These are phyloP conservation scores for Papiliotrema terrestris DNA, from an alignment of 1,284 basidiomycete genomes.

Conservation along the genomic window DNA sequence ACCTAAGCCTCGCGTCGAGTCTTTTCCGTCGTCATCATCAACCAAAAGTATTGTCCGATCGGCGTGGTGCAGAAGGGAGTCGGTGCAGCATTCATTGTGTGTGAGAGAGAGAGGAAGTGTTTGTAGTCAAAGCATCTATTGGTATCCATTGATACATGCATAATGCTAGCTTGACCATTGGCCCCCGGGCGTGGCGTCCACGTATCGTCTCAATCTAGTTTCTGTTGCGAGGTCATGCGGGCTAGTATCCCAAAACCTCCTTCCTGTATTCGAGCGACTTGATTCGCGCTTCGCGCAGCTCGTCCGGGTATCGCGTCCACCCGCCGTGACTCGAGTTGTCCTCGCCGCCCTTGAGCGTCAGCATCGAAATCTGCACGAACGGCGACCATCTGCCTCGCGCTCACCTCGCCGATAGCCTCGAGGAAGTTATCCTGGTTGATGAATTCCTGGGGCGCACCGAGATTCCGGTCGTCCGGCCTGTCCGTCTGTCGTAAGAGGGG, in stretches of 20 bases:
- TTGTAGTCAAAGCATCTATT: too few relatives aligned
- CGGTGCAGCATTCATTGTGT: too few relatives aligned
- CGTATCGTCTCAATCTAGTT: too few relatives aligned
- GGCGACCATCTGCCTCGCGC: not conserved
- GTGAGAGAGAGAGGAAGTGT: too few relatives aligned
- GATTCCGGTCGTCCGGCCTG: constrained; percentile 10
- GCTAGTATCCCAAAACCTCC: not conserved
- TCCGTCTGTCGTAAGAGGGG: constrained; percentile 11
- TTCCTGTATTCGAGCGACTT: not conserved
- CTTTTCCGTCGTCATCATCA: not conserved
- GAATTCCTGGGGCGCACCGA: constrained; percentile 18
- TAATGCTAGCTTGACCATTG: too few relatives aligned
- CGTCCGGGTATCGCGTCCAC: not conserved
- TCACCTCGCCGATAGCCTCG: constrained; percentile 23
- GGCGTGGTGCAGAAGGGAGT: too few relatives aligned
- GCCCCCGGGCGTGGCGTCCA: too few relatives aligned
- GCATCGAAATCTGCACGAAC: too few relatives aligned
- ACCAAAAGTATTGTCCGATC: too few relatives aligned
- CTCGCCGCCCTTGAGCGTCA: not conserved
- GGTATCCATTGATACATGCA: too few relatives aligned
- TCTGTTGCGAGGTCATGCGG: too few relatives aligned
- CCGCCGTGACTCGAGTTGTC: not conserved
- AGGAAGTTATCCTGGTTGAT: constrained; percentile 24
- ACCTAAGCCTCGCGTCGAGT: not conserved
- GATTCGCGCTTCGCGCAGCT: not conserved